Evolutionary conservation across 768 basidiomycete genomes (phyloP).

Genomic region (Paxillus ammoniavirescens): DNA sequence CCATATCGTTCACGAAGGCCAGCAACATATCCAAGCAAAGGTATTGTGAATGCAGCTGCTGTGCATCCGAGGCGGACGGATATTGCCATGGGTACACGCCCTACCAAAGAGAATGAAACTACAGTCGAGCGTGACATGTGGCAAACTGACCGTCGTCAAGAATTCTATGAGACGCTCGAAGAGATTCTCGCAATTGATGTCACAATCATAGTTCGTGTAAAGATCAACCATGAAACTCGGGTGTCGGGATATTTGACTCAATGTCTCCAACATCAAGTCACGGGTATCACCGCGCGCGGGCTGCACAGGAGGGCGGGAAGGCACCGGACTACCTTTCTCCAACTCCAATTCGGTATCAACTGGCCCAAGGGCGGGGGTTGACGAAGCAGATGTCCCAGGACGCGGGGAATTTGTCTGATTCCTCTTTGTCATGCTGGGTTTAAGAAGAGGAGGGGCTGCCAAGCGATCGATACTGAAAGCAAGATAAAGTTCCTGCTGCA

Average conservation of each 20-base stretch:
- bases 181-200: constrained; percentile 93
- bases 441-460: constrained; percentile 49
- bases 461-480: constrained; percentile 93
- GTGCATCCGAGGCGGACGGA: constrained; percentile 54
- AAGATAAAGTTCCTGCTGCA: constrained; percentile 94
- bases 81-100: constrained; percentile 76
- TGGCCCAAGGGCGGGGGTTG: constrained; percentile 43
- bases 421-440: constrained; percentile 32
- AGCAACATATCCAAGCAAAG: constrained; percentile 87
- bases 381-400: constrained; percentile 48
- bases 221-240: constrained; percentile 94
- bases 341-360: constrained; percentile 37
- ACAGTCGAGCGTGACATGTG: constrained; percentile 1
- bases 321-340: constrained; percentile 49
- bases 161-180: constrained; percentile 90
- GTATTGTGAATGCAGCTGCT: constrained; percentile 77
- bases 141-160: constrained; percentile 69
- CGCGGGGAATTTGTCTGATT: constrained; percentile 44
- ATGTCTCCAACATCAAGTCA: constrained; percentile 85
- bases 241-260: constrained; percentile 76
- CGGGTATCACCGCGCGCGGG: constrained; percentile 87
- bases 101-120: constrained; percentile 36
- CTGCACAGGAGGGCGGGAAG: constrained; percentile 58
- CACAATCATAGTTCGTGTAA: constrained; percentile 96
- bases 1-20: constrained; percentile 87